Conservation (phyloP, 805 yeast species). For the Isabelozyma rhagii region DNA sequence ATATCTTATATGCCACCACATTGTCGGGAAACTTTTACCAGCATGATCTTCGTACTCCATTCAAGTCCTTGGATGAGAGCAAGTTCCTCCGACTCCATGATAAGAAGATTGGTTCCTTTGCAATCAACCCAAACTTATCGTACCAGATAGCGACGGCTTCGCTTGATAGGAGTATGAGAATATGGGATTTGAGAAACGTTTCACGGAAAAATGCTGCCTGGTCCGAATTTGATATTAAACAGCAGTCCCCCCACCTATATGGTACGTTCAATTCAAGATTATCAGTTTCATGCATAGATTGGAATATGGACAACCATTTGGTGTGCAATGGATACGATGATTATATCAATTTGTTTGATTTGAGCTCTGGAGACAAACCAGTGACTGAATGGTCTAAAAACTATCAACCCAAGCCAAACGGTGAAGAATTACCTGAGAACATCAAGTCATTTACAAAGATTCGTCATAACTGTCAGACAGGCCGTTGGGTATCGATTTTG, state of each 20-base stretch:
- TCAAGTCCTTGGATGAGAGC: slow-evolving; percentile 18
- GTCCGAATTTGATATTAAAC: slow-evolving; percentile 52
- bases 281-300: slow-evolving; percentile 81
- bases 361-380: slow-evolving; percentile 26
- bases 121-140: slow-evolving; percentile 65
- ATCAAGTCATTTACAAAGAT: slow-evolving; percentile 62
- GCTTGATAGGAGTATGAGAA: slow-evolving; percentile 74
- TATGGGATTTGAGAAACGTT: slow-evolving; percentile 80
- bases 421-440: slow-evolving; percentile 27
- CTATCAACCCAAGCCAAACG: slow-evolving; percentile 13
- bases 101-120: slow-evolving; percentile 89
- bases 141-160: slow-evolving; percentile 84
- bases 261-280: slow-evolving; percentile 72
- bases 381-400: slow-evolving; percentile 23
- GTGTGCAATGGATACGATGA: slow-evolving; percentile 96
- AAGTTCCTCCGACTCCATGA: slow-evolving; percentile 66
- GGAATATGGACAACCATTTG: slow-evolving; percentile 64
- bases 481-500: slow-evolving; percentile 92
- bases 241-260: slow-evolving; percentile 44
- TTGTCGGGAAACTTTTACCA: slow-evolving; percentile 74
- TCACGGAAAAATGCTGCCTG: slow-evolving; percentile 41
- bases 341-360: slow-evolving; percentile 63
- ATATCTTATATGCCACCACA: slow-evolving; percentile 70
- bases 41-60: slow-evolving; percentile 60
- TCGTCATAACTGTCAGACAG: slow-evolving; percentile 92